These are phyloP conservation scores for Rhodotorula babjevae DNA, from an alignment of 768 basidiomycete genomes.

Conservation along the genomic window DNA sequence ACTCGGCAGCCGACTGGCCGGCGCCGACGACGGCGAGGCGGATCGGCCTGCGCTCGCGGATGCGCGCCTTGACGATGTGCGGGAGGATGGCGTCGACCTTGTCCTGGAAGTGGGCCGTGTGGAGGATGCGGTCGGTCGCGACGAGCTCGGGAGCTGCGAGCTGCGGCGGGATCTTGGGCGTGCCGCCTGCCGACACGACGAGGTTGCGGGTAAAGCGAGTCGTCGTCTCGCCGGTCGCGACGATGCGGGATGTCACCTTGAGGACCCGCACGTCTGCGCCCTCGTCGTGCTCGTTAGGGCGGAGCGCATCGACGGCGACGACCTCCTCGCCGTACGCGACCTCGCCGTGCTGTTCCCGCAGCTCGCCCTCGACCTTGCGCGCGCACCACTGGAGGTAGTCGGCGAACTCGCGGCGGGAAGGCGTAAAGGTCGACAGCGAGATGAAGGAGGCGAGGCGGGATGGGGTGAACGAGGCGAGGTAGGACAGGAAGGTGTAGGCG, in stretches of 20 bases:
- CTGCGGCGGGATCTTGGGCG: constrained; percentile 50
- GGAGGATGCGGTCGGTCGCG: constrained; percentile 50
- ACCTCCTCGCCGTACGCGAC: constrained; percentile 55
- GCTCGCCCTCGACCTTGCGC: constrained; percentile 48
- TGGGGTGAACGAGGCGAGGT: constrained; percentile 52
- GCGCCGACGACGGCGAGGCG: constrained; percentile 36
- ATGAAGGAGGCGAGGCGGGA: constrained; percentile 56
- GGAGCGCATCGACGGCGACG: constrained; percentile 48
- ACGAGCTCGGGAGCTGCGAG: constrained; percentile 53
- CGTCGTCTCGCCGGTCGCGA: constrained; percentile 5
- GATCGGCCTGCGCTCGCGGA: constrained; percentile 40
- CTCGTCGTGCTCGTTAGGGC: background rate
- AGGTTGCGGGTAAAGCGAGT: constrained; percentile 49
- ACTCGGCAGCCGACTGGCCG: constrained; percentile 34
- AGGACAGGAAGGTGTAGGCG: constrained; percentile 53
- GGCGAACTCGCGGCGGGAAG: constrained; percentile 54
- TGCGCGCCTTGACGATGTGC: constrained; percentile 15
- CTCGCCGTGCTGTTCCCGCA: constrained; percentile 48
- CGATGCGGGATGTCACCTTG: constrained; percentile 9
- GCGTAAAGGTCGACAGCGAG: constrained; percentile 55
- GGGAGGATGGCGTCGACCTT: constrained; percentile 50
- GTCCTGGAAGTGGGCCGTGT: constrained; percentile 32
- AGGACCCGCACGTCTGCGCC: constrained; percentile 13
- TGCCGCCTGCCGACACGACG: constrained; percentile 56
- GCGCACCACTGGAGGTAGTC: constrained; percentile 59